Evolutionary conservation across 306 rosid genomes (phyloP).

Genomic region (Glycine latifolia): DNA sequence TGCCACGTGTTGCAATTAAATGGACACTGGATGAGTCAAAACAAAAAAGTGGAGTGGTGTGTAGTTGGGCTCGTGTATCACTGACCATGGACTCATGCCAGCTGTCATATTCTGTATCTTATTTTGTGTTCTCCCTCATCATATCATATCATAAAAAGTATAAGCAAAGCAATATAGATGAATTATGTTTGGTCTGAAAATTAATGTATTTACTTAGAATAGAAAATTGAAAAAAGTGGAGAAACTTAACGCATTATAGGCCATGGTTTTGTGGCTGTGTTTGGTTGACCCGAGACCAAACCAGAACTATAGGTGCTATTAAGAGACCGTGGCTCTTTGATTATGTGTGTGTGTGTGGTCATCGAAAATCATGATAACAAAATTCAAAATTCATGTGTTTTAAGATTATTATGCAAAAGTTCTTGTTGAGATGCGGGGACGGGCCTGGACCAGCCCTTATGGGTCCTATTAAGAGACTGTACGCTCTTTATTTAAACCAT

Average conservation of each 20-base stretch:
- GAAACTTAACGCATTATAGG: background rate
- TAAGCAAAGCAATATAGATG: no score
- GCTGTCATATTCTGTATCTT: slow-evolving; percentile 39
- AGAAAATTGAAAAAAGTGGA: background rate
- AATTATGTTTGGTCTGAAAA: slow-evolving; percentile 8
- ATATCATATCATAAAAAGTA: background rate
- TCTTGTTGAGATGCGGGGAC: background rate
- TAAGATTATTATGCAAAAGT: background rate
- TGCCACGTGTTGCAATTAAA: slow-evolving; percentile 46
- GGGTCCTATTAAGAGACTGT: background rate
- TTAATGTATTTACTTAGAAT: background rate
- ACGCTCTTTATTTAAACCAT: no score
- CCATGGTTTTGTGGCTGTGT: slow-evolving; percentile 33
- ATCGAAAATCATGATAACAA: background rate
- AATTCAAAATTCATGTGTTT: no score
- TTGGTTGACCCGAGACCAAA: slow-evolving; percentile 37
- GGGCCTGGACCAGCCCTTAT: background rate
- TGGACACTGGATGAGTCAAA: slow-evolving; percentile 20
- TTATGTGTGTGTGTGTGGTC: background rate
- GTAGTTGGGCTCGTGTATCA: slow-evolving; percentile 43
- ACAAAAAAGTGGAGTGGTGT: background rate
- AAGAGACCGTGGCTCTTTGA: slow-evolving; percentile 3
- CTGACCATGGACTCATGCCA: slow-evolving; percentile 42
- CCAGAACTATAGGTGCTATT: slow-evolving; percentile 34
- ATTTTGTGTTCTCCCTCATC: background rate